phyloP scores from a whole-genome alignment of 78 protist species.

The Anaeramoeba ignava region DNA sequence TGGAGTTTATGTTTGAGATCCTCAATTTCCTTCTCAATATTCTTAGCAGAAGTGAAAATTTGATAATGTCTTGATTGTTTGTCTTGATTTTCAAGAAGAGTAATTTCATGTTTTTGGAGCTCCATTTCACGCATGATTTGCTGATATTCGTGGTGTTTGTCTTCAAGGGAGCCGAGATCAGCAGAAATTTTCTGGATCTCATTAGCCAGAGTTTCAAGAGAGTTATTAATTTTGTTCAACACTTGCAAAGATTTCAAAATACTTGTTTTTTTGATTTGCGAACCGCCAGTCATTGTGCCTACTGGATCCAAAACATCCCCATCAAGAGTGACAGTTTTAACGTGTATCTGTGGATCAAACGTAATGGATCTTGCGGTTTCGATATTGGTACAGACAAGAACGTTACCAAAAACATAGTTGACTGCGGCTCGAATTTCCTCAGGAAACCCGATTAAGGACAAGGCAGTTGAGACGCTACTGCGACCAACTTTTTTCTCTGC shows the following conservation, averaged over 20 bases:
- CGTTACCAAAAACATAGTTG: conserved; percentile 78
- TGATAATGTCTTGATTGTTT: not conserved
- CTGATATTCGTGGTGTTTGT: not conserved
- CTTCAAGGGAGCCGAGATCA: not conserved
- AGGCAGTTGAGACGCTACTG: conserved; percentile 25
- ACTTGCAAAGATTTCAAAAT: not conserved
- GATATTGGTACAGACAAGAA: conserved; percentile 64
- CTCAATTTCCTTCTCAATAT: conserved; percentile 1
- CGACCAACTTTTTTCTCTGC: conserved; percentile 37
- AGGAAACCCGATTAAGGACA: conserved; percentile 55
- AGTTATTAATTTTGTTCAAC: not conserved
- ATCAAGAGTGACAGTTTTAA: conserved; percentile 77
- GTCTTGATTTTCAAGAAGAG: not conserved
- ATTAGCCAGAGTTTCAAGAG: not conserved
- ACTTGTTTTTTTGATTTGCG: conserved; percentile 3
- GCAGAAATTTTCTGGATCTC: not conserved
- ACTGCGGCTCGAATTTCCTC: conserved; percentile 63
- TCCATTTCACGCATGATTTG: not conserved
- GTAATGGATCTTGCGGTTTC: conserved; percentile 53
- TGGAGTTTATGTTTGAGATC: not conserved
- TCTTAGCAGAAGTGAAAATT: not conserved
- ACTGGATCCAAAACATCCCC: conserved; percentile 90
- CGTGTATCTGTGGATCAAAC: conserved; percentile 32
- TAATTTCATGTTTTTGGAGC: not conserved
- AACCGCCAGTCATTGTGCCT: conserved; percentile 91